These are phyloP conservation scores for Chaetomidium leptoderma DNA, from an alignment of 495 filamentous ascomycete species.

Conservation along the genomic window DNA sequence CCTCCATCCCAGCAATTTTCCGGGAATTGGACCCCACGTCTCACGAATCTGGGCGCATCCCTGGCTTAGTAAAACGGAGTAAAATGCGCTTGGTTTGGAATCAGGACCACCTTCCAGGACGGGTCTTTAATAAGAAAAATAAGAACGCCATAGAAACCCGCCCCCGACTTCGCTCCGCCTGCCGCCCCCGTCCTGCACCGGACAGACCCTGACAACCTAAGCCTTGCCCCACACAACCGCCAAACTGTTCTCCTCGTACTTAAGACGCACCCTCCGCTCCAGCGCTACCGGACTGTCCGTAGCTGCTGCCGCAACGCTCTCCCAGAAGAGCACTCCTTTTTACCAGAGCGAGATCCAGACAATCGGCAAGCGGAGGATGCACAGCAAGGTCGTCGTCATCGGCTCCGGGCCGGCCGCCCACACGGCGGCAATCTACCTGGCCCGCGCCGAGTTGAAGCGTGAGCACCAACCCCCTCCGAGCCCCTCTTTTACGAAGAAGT, in stretches of 20 bases:
- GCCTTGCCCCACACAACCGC: conserved; percentile 29
- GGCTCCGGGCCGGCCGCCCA: conserved; percentile 96
- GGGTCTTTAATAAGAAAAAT: neutral
- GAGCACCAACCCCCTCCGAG: conserved; percentile 3
- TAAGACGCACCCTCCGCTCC: conserved; percentile 52
- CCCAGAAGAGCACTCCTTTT: conserved; percentile 61
- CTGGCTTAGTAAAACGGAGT: conserved; percentile 8
- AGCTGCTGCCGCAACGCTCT: conserved; percentile 57
- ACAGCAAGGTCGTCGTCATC: conserved; percentile 78
- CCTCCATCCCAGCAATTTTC: conserved; percentile 11
- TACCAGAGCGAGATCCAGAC: conserved; percentile 46
- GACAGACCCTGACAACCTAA: neutral
- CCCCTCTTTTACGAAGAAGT: neutral
- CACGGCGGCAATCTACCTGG: conserved; percentile 93
- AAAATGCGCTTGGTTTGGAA: conserved; percentile 8
- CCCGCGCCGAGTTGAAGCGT: conserved; percentile 84
- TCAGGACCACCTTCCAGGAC: neutral
- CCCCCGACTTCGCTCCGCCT: conserved; percentile 3
- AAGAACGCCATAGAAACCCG: conserved; percentile 7
- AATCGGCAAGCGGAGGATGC: conserved; percentile 59
- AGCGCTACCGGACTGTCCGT: conserved; percentile 57
- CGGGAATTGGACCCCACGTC: conserved; percentile 8
- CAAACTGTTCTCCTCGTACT: conserved; percentile 85
- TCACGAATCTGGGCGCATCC: conserved; percentile 1
- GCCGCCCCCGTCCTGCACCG: conserved; percentile 2